These are phyloP conservation scores for Nannochloropsis salina DNA, from an alignment of 108 stramenopile genomes.

Conservation along the genomic window DNA sequence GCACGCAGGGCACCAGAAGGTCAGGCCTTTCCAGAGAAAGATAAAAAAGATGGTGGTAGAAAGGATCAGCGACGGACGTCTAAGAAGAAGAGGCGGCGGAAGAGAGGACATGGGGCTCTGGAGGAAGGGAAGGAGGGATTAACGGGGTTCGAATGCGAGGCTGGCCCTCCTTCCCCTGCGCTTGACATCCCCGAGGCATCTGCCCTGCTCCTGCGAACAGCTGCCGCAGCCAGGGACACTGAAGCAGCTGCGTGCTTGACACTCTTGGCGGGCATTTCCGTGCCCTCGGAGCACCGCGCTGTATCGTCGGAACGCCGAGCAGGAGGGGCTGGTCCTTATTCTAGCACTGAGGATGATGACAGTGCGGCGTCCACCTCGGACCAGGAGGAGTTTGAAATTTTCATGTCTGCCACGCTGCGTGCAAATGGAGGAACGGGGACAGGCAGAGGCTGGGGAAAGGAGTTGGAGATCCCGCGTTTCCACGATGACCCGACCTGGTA, in stretches of 20 bases:
- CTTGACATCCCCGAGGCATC: neutral
- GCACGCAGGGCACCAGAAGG: too few species aligned
- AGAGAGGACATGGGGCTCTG: neutral
- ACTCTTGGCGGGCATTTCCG: neutral
- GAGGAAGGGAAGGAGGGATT: neutral
- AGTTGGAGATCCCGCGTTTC: neutral
- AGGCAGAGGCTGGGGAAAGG: neutral
- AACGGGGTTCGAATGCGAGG: neutral
- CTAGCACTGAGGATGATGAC: neutral
- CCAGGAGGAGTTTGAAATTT: neutral
- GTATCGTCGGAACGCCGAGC: neutral
- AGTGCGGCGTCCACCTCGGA: neutral
- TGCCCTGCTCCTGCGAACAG: neutral
- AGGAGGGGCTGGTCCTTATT: neutral
- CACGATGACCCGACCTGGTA: slow-evolving; percentile 12
- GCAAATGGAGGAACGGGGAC: neutral
- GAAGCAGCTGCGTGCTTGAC: neutral
- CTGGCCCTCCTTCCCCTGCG: neutral
- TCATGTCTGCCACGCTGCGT: neutral
- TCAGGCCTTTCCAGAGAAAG: too few species aligned
- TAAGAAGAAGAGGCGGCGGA: neutral
- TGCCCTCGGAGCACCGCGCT: neutral
- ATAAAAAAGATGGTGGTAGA: too few species aligned
- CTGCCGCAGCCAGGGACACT: neutral
- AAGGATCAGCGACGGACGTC: too few species aligned